Evolutionary conservation across 2,329 filamentous ascomycete species (phyloP), one percentile per base, ranked within the genome.

Genomic region (Teratosphaeria zuluensis): DNA sequence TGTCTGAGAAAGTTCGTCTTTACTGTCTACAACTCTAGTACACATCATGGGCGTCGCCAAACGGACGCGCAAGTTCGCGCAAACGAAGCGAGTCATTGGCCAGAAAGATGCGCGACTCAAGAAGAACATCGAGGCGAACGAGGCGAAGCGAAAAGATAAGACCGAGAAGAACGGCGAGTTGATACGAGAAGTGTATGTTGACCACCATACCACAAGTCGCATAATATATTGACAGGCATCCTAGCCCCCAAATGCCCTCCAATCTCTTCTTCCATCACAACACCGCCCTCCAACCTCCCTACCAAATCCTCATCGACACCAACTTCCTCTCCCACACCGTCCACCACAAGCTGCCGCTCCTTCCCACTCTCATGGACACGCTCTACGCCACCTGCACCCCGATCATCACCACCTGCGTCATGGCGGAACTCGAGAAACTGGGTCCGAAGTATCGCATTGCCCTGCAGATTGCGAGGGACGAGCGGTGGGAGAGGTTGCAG

Each of bases 241-340:
- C 38, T 60, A 73, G 70, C 12, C 70, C 72, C 2, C 69, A 72
- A 66, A 68, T 67, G 16, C 68, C 68, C 38, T 65, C 64, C 35
- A 83, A 84, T 62, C 84, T 95, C 75, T 95, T 95, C 83, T 95
- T 95, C 76, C 83, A 89, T 70, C 87, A 90, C 79, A 96, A 96
- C 77, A 87, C 86, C 56, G 88, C 89, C 56, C 84, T 96, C 52
- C 85, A 89, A 11, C 90, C 92, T 3, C 90, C 91, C 1, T 95
- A 95, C 78, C 80, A 78, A 55, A 82, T 92, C 58, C 83, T 95
- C 9, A 82, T 94, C 69, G 90, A 95, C 73, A 92, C 90, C 73
- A 95, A 95, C 72, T 96, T 96, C 71, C 81, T 96, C 63, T 90
- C 86, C 46, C 91, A 96, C 74, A 94, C 91, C 0, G 89, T 97